Conservation (phyloP, 2,329 filamentous ascomycete species). For the Rhinocladiella similis region DNA sequence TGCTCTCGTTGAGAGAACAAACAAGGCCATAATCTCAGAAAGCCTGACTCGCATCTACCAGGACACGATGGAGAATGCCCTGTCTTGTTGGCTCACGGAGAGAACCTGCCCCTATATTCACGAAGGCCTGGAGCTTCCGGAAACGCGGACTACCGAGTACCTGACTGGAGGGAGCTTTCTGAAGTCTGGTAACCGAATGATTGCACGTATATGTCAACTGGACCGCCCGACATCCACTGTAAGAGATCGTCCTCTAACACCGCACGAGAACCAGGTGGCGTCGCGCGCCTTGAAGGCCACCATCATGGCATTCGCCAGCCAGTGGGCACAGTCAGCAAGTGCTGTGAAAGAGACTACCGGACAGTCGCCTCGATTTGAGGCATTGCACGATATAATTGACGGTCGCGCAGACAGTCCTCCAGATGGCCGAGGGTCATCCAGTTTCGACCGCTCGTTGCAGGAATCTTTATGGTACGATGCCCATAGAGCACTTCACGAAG, state of each 20-base stretch:
- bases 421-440: neutral
- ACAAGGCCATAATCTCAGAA: conserved; percentile 39
- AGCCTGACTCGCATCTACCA: conserved; percentile 21
- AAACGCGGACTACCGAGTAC: neutral
- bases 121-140: conserved; percentile 5
- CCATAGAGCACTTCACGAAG: conserved; percentile 38
- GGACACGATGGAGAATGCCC: conserved; percentile 21
- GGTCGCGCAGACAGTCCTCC: neutral
- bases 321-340: conserved; percentile 16
- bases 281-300: conserved; percentile 15
- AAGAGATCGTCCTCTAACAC: conserved; percentile 6
- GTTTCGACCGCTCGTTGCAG: conserved; percentile 36
- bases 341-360: neutral
- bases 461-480: conserved; percentile 45
- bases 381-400: neutral
- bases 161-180: neutral
- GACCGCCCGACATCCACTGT: conserved; percentile 10
- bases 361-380: neutral
- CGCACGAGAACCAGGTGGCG: conserved; percentile 11
- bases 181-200: conserved; percentile 18
- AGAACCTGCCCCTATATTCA: conserved; percentile 37
- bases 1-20: conserved; percentile 36
- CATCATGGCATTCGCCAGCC: conserved; percentile 21
- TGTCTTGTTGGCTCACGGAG: conserved; percentile 24
- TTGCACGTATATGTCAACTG: conserved; percentile 16